phyloP scores from a whole-genome alignment of 495 filamentous ascomycete genomes.

The Hypoxylon lenormandii region DNA sequence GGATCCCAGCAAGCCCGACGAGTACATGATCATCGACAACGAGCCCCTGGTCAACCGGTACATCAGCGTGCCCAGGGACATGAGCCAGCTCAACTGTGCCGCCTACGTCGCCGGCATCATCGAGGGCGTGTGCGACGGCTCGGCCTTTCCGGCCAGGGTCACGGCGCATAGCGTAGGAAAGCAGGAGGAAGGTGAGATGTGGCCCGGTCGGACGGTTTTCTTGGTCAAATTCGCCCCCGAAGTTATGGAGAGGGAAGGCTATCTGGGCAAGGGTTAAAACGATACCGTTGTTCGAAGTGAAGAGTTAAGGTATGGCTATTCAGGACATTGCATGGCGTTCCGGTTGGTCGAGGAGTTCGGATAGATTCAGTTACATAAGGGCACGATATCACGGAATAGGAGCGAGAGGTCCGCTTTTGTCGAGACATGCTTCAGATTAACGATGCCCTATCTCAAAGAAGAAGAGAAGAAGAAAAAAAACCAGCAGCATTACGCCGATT shows the following conservation, averaged over 20 bases:
- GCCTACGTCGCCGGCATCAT: constrained; percentile 95
- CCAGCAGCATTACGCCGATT: constrained; percentile 17
- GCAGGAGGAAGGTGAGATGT: constrained; percentile 82
- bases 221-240: constrained; percentile 87
- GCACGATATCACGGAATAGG: constrained; percentile 16
- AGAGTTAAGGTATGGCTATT: constrained; percentile 10
- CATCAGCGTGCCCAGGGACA: constrained; percentile 90
- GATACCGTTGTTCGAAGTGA: background rate
- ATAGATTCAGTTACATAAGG: constrained; percentile 12
- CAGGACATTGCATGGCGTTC: constrained; percentile 50
- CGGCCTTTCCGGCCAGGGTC: constrained; percentile 86
- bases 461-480: no score
- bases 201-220: constrained; percentile 95
- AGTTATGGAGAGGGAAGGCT: constrained; percentile 90
- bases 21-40: constrained; percentile 99
- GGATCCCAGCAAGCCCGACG: constrained; percentile 81
- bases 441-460: background rate
- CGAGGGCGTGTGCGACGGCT: constrained; percentile 93
- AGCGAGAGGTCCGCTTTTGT: constrained; percentile 12
- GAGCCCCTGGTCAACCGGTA: constrained; percentile 94
- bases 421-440: constrained; percentile 8
- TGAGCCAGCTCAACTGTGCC: constrained; percentile 95
- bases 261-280: constrained; percentile 58
- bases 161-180: constrained; percentile 87
- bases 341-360: constrained; percentile 33